These are phyloP conservation scores for Acrocalymma vagum DNA, from an alignment of 2,329 filamentous ascomycete genomes.

Conservation along the genomic window DNA sequence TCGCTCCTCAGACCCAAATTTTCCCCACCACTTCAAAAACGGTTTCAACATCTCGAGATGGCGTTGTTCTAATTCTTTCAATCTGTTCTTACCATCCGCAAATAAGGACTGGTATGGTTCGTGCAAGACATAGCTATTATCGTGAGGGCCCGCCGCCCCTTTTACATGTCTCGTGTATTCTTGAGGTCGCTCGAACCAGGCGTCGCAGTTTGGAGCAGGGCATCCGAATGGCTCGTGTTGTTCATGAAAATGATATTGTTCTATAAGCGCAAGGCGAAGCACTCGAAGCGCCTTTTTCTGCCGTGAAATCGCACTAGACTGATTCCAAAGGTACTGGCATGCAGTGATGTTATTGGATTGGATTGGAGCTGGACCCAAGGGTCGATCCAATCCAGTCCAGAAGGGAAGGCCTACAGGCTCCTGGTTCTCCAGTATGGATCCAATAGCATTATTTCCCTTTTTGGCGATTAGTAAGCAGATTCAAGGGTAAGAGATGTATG, in stretches of 20 bases:
- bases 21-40: slow-evolving; percentile 9
- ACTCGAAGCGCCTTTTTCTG: neutral
- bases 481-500: too few relatives aligned
- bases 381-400: too few relatives aligned
- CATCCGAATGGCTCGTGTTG: slow-evolving; percentile 7
- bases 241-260: slow-evolving; percentile 6
- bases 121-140: neutral
- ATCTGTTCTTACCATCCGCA: neutral
- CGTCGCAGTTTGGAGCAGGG: slow-evolving; percentile 4
- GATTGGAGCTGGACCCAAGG: too few relatives aligned
- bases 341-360: too few relatives aligned
- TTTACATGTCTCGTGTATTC: slow-evolving; percentile 4
- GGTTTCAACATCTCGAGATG: slow-evolving; percentile 13
- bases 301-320: too few relatives aligned
- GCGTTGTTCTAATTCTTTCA: too few relatives aligned
- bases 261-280: neutral
- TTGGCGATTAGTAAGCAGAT: too few relatives aligned
- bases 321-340: too few relatives aligned
- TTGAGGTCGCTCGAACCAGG: slow-evolving; percentile 6
- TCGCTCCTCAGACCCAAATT: slow-evolving; percentile 3
- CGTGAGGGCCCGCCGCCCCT: neutral
- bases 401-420: too few relatives aligned
- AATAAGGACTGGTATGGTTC: slow-evolving; percentile 3
- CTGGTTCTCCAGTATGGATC: too few relatives aligned
- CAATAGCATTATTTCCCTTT: too few relatives aligned